Conservation (phyloP, 2,329 filamentous ascomycete species). For the Colletotrichum orchidophilum region DNA sequence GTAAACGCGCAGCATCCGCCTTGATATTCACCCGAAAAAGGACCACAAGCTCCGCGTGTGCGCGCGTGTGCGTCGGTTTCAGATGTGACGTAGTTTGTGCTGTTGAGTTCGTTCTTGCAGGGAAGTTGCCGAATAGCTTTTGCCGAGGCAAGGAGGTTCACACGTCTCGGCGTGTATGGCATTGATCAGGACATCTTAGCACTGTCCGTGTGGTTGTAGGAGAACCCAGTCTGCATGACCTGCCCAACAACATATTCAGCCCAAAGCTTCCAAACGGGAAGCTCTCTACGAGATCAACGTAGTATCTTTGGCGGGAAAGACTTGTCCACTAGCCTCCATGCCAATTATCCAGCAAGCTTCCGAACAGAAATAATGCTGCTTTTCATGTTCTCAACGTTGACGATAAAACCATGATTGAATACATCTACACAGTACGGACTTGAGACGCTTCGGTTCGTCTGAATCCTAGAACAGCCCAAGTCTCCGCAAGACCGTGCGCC, state of each 20-base stretch:
- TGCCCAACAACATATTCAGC: background rate
- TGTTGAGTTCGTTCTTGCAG: slow-evolving; percentile 28
- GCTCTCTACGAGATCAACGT: background rate
- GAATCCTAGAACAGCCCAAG: slow-evolving; percentile 1
- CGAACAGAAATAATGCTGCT: background rate
- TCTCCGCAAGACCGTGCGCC: background rate
- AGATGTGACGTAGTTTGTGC: slow-evolving; percentile 26
- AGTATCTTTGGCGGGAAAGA: background rate
- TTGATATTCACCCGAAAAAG: background rate
- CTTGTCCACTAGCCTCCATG: background rate
- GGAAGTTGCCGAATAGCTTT: slow-evolving; percentile 13
- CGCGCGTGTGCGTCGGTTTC: slow-evolving; percentile 29
- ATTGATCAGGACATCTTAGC: slow-evolving; percentile 28
- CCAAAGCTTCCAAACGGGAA: background rate
- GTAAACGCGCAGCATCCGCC: background rate
- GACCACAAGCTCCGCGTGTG: slow-evolving; percentile 17
- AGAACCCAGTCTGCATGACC: background rate
- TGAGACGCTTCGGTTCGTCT: slow-evolving; percentile 1
- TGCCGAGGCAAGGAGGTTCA: slow-evolving; percentile 7
- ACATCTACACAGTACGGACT: background rate
- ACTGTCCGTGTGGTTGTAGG: slow-evolving; percentile 25
- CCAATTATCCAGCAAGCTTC: background rate
- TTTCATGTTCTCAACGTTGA: background rate
- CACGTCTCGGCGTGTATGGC: slow-evolving; percentile 17
- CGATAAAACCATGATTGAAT: too few relatives aligned